Base-by-base conservation (phyloP, 2,329 filamentous ascomycete species). In the Colletotrichum brevisporum region DNA sequence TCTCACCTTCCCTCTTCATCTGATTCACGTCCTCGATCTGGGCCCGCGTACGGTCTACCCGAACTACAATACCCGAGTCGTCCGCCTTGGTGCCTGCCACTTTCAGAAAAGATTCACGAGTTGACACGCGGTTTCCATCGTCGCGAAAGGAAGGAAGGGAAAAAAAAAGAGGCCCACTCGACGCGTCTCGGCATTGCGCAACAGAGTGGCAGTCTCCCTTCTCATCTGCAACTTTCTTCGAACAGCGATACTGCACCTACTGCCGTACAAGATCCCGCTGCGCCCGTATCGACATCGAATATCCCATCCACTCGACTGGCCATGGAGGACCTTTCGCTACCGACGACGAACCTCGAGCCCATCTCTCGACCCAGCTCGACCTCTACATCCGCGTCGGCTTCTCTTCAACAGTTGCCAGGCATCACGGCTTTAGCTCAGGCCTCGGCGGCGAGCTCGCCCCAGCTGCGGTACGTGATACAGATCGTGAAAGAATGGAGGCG, bases 351-450 rank as follows among this genome's bases (percentile, higher is more conserved):
- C 54, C 61, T 69, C 36, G 71, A 89, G 71, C 79, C 83, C 18
- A 83, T 86, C 67, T 86, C 86, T 36, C 81, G 83, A 72, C 84
- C 84, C 24, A 83, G 81, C 73, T 86, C 86, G 39, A 83, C 83
- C 3, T 85, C 86, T 4, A 83, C 84, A 27, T 66, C 66, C 5
- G 66, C 79, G 18, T 66, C 66, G 9, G 66, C 79, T 18, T 83
- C 83, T 16, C 75, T 82, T 65, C 79, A 81, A 16, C 85, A 87
- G 50, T 76, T 87, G 47, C 81, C 85, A 9, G 82, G 80, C 41
- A 83, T 87, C 39, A 79, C 83, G 13, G 78, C 83, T 4, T 77
- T 87, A 53, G 83, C 83, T 45, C 77, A 82, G 27, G 81, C 77
- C 70, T 79, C 79, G 31, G 76, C 79, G 18, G 77, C 78, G 12